Percentiles rank a stretch among this genome's conserved stretches.
Conservation (phyloP, 225 moss, liverwort and hornwort species). For the Asterella californica region DNA sequence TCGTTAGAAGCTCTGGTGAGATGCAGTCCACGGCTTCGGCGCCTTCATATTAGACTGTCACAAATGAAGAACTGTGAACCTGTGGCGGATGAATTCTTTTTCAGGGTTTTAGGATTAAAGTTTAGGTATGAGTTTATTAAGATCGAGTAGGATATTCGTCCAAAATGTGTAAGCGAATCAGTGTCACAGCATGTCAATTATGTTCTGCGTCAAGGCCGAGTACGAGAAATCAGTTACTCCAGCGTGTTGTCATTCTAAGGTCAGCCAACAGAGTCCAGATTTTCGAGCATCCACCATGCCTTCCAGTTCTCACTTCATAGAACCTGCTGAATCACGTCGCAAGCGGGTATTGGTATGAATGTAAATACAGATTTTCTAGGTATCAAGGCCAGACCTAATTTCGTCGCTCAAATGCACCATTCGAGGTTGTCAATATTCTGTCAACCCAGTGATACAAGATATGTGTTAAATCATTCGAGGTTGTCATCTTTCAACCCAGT, state of each 20-base stretch:
- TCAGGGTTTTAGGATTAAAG: constrained; percentile 46
- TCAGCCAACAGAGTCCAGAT: neutral
- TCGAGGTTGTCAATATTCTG: no score
- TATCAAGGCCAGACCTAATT: constrained; percentile 7
- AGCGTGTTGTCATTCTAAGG: neutral
- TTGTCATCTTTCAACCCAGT: no score
- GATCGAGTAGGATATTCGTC: constrained; percentile 35
- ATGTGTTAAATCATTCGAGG: no score
- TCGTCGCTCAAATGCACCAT: neutral
- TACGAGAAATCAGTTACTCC: neutral
- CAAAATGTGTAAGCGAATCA: neutral
- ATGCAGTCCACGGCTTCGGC: constrained; percentile 51
- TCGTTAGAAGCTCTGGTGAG: constrained; percentile 46
- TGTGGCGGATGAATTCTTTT: constrained; percentile 53
- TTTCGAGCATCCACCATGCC: neutral
- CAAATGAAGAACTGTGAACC: constrained; percentile 57
- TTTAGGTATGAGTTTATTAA: constrained; percentile 50
- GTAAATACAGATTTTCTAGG: constrained; percentile 26
- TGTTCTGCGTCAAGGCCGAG: neutral
- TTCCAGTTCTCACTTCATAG: neutral
- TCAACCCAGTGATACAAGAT: no score
- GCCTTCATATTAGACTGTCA: constrained; percentile 47
- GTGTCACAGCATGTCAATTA: neutral
- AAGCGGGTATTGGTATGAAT: neutral
- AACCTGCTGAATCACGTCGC: neutral